A percentile compares a stretch with the other conserved stretches of the same genome.
phyloP scores from a whole-genome alignment of 1,139 yeast genomes.

The Scheffersomyces parashehatae region DNA sequence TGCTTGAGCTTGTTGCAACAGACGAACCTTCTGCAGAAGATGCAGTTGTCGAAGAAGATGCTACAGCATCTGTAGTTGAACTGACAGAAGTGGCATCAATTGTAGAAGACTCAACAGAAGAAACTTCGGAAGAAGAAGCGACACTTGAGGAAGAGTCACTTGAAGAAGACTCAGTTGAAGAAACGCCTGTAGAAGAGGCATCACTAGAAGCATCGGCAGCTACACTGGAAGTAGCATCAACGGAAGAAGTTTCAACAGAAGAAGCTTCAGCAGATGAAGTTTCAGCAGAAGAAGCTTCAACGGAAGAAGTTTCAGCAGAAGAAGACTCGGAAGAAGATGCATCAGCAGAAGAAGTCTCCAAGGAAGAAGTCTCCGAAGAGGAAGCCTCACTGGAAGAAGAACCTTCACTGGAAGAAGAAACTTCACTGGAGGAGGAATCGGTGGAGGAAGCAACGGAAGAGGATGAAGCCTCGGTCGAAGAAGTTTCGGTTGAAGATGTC shows the following conservation, averaged over 20 bases:
- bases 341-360: no score
- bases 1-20: no score
- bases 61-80: constrained; percentile 3
- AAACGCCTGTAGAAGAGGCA: constrained; percentile 4
- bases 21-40: neutral
- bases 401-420: no score
- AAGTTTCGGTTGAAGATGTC: constrained; percentile 5
- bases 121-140: constrained; percentile 5
- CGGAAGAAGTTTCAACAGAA: no score
- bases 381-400: no score
- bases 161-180: constrained; percentile 3
- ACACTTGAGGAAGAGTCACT: constrained; percentile 5
- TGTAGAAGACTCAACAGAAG: constrained; percentile 4
- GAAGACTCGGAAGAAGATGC: no score
- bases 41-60: constrained; percentile 3
- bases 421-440: no score
- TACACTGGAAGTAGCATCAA: neutral
- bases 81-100: constrained; percentile 6
- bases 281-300: no score
- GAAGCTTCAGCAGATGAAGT: no score
- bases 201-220: constrained; percentile 7
- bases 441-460: neutral
- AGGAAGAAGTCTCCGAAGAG: no score
- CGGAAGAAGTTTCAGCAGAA: no score
- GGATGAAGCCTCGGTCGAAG: constrained; percentile 4